These are phyloP conservation scores for Gossypium trilobum DNA, from an alignment of 441 rosid genomes.

Conservation along the genomic window DNA sequence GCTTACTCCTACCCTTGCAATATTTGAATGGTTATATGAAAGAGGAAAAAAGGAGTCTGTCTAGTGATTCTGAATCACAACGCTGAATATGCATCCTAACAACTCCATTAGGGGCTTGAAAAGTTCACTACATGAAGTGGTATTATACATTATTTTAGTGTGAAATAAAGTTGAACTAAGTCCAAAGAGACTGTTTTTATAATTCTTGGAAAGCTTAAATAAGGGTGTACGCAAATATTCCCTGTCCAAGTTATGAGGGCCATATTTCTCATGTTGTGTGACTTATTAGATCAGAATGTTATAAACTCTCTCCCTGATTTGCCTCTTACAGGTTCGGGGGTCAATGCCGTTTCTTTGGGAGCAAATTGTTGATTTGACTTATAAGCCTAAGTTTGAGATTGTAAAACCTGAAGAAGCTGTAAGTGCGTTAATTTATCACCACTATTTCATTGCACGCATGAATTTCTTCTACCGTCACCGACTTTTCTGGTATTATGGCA, in stretches of 20 bases:
- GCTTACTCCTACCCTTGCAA: background rate
- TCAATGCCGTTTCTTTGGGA: constrained; percentile 83
- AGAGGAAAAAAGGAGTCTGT: background rate
- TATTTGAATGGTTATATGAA: background rate
- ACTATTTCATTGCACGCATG: constrained; percentile 11
- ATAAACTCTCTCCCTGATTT: constrained; percentile 10
- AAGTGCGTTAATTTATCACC: constrained; percentile 25
- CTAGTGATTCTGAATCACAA: background rate
- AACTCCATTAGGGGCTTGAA: background rate
- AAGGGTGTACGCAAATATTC: background rate
- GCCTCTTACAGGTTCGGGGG: constrained; percentile 57
- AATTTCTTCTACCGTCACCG: background rate
- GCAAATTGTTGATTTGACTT: constrained; percentile 64
- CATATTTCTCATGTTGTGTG: background rate
- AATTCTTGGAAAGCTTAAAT: constrained; percentile 3
- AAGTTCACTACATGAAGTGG: background rate
- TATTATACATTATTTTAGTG: background rate
- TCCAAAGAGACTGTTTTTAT: background rate
- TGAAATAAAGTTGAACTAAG: background rate
- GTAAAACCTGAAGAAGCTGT: constrained; percentile 85
- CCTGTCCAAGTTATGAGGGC: background rate
- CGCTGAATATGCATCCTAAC: background rate
- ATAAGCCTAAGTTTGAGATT: constrained; percentile 84
- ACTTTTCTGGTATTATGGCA: constrained; percentile 8
- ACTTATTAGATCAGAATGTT: background rate